These are phyloP conservation scores for Jimgerdemannia flammicorona DNA, from an alignment of 192 early-diverging fungal genomes.

Conservation along the genomic window DNA sequence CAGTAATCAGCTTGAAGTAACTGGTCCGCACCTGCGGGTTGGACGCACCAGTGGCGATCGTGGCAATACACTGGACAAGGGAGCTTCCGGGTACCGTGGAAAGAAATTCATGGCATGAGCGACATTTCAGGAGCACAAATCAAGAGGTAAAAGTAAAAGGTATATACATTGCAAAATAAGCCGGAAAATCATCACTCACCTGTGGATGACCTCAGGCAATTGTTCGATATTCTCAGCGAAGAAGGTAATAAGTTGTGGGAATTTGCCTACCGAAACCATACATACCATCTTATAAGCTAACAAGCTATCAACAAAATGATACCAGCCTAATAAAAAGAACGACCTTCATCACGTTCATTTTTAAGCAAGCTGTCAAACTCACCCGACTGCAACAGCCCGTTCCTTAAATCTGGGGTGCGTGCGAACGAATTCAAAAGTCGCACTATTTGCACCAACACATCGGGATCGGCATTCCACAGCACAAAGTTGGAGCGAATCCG, in stretches of 20 bases:
- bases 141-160: no score
- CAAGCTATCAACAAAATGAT: no score
- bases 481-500: conserved; percentile 58
- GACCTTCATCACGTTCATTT: no score
- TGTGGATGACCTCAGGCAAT: conserved; percentile 59
- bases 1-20: conserved; percentile 57
- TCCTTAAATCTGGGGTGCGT: conserved; percentile 29
- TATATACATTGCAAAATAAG: no score
- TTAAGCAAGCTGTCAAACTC: conserved; percentile 1
- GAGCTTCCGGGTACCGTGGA: conserved; percentile 30
- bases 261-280: conserved; percentile 29
- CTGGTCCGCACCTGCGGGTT: conserved; percentile 40
- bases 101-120: not conserved
- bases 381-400: conserved; percentile 48
- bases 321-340: no score
- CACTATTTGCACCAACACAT: conserved; percentile 52
- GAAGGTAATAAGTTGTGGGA: conserved; percentile 55
- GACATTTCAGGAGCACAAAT: not conserved
- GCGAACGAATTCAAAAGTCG: conserved; percentile 41
- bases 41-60: conserved; percentile 51
- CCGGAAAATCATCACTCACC: conserved; percentile 26
- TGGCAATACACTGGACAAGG: conserved; percentile 60
- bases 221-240: conserved; percentile 53
- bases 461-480: conserved; percentile 68
- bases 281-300: no score